phyloP scores from a whole-genome alignment of 164 flowering plant genomes.

The Houttuynia cordata region DNA sequence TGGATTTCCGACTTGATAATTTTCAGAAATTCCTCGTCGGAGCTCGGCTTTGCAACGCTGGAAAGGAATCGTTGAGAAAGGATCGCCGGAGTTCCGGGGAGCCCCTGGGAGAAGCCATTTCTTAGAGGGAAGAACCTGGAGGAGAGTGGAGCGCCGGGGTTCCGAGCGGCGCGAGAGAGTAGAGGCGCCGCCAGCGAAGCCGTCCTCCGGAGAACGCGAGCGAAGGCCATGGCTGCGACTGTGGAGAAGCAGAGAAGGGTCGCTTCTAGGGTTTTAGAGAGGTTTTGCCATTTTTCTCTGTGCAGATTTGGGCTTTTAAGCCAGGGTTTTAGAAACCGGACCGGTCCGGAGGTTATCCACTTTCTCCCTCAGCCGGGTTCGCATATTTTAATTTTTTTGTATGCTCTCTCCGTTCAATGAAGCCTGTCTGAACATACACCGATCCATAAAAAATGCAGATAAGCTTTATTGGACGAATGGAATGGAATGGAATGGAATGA shows the following conservation, averaged over 20 bases:
- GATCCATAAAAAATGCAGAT: too few relatives aligned
- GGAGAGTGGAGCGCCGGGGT: constrained; percentile 17
- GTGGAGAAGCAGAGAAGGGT: background rate
- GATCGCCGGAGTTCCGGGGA: constrained; percentile 6
- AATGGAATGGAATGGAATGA: too few relatives aligned
- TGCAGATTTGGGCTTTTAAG: too few relatives aligned
- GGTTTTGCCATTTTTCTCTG: too few relatives aligned
- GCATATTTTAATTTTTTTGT: too few relatives aligned
- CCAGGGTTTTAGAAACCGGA: too few relatives aligned
- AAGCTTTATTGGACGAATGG: too few relatives aligned
- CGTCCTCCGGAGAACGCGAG: constrained; percentile 38
- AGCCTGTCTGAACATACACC: too few relatives aligned
- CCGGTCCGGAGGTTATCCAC: too few relatives aligned
- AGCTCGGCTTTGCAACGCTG: constrained; percentile 14
- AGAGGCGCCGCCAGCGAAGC: constrained; percentile 27
- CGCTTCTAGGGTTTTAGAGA: background rate
- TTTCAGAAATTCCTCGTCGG: constrained; percentile 38
- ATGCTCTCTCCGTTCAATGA: too few relatives aligned
- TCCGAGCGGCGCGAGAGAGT: constrained; percentile 20
- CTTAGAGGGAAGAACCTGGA: constrained; percentile 22
- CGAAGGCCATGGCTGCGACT: constrained; percentile 32
- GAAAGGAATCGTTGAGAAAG: constrained; percentile 18
- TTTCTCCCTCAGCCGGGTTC: too few relatives aligned
- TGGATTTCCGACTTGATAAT: constrained; percentile 51
- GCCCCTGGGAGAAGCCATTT: constrained; percentile 11